Percentiles rank a stretch among this genome's conserved stretches.
phyloP scores from a whole-genome alignment of 2,329 filamentous ascomycete genomes.

The Fusarium robinianum region DNA sequence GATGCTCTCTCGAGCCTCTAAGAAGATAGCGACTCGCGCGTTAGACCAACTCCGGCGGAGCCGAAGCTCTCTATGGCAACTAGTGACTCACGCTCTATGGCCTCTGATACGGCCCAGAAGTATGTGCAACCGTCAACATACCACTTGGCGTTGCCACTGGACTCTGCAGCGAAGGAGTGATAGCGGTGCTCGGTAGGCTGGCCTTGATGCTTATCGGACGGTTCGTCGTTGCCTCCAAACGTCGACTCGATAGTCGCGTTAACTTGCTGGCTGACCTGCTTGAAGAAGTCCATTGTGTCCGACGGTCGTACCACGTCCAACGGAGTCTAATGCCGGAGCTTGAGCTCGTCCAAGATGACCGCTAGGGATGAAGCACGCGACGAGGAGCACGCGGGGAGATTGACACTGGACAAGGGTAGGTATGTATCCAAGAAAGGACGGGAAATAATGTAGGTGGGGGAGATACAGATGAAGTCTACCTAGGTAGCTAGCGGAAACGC shows the following conservation, averaged over 20 bases:
- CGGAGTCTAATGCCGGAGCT: constrained; percentile 4
- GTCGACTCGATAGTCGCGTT: constrained; percentile 22
- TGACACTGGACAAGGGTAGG: no score
- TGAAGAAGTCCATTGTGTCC: constrained; percentile 44
- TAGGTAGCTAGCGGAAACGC: no score
- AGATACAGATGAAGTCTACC: no score
- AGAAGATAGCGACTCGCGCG: not conserved
- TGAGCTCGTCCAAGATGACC: not conserved
- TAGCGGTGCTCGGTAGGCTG: constrained; percentile 57
- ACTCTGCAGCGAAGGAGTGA: constrained; percentile 73
- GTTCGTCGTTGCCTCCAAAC: constrained; percentile 47
- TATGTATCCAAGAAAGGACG: no score
- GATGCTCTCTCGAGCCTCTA: constrained; percentile 73
- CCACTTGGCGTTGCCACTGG: constrained; percentile 80
- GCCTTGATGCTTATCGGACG: constrained; percentile 49
- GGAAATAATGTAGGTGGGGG: no score
- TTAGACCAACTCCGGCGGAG: no score
- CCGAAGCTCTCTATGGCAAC: no score
- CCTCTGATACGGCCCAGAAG: constrained; percentile 82
- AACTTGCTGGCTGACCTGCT: constrained; percentile 40
- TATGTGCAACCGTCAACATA: constrained; percentile 84
- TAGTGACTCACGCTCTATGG: constrained; percentile 63
- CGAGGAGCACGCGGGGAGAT: no score
- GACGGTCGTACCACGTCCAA: no score
- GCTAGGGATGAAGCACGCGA: no score